These are phyloP conservation scores for Escallonia rubra DNA, from an alignment of 129 eudicot species.

Conservation along the genomic window DNA sequence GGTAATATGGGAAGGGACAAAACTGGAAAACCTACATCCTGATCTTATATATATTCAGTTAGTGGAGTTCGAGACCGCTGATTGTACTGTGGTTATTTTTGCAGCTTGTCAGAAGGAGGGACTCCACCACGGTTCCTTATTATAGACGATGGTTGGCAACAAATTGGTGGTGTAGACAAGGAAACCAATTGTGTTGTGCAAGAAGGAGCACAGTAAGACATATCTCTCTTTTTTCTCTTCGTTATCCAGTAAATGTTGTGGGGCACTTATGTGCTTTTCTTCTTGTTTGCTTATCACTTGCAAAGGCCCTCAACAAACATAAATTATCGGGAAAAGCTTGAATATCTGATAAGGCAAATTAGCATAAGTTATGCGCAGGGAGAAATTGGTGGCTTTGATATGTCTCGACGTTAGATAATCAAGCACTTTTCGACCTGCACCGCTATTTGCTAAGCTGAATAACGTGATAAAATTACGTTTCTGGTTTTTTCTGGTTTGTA, in stretches of 20 bases:
- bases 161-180: constrained; percentile 55
- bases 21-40: background rate
- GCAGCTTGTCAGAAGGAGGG: constrained; percentile 78
- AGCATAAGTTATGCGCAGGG: too few relatives aligned
- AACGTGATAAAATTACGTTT: too few relatives aligned
- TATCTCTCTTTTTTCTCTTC: background rate
- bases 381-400: too few relatives aligned
- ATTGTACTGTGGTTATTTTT: background rate
- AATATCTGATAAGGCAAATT: too few relatives aligned
- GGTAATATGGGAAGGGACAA: constrained; percentile 20
- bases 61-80: background rate
- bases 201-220: constrained; percentile 90
- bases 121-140: constrained; percentile 82
- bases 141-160: constrained; percentile 98
- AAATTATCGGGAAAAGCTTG: too few relatives aligned
- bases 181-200: constrained; percentile 48
- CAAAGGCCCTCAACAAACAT: background rate
- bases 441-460: too few relatives aligned
- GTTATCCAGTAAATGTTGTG: background rate
- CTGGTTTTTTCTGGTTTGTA: too few relatives aligned
- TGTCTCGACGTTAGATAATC: too few relatives aligned
- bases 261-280: background rate
- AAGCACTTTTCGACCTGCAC: too few relatives aligned
- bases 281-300: background rate
- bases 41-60: background rate